These are phyloP conservation scores for Auriscalpium vulgare DNA, from an alignment of 768 basidiomycete genomes.

Conservation along the genomic window DNA sequence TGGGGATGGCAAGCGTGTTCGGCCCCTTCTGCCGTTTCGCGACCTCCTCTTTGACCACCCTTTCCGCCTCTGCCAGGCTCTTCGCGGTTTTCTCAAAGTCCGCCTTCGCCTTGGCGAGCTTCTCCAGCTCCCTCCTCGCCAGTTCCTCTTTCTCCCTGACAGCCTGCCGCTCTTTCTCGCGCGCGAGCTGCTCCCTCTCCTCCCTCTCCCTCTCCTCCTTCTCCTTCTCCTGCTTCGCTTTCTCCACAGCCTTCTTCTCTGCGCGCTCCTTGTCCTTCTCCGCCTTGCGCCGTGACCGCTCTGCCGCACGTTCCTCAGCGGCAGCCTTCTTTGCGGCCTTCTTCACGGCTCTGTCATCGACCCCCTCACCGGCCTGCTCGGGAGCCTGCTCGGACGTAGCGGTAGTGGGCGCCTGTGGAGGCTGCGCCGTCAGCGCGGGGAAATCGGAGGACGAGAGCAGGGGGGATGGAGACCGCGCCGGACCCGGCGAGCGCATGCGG, in stretches of 20 bases:
- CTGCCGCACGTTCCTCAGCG: conserved; percentile 53
- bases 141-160: conserved; percentile 31
- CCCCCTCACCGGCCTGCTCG: conserved; percentile 22
- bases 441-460: conserved; percentile 65
- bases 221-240: conserved; percentile 34
- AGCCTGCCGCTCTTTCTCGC: conserved; percentile 26
- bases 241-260: conserved; percentile 57
- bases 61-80: conserved; percentile 22
- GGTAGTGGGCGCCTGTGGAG: conserved; percentile 22
- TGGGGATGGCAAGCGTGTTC: background rate
- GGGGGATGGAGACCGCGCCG: conserved; percentile 25
- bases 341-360: conserved; percentile 51
- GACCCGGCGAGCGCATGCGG: background rate
- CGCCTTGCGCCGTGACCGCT: conserved; percentile 54
- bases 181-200: conserved; percentile 24
- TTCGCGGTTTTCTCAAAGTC: conserved; percentile 18
- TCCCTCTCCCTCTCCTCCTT: conserved; percentile 31
- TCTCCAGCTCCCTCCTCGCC: conserved; percentile 25
- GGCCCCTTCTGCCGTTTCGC: conserved; percentile 6
- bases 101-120: conserved; percentile 22
- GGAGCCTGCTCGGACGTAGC: conserved; percentile 24
- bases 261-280: conserved; percentile 49
- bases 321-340: conserved; percentile 54
- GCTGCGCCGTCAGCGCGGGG: conserved; percentile 52
- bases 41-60: conserved; percentile 13